Evolutionary conservation across 257 asterid genomes (phyloP), one percentile per base, ranked within the genome.

Genomic region (Jasminum sambac): DNA sequence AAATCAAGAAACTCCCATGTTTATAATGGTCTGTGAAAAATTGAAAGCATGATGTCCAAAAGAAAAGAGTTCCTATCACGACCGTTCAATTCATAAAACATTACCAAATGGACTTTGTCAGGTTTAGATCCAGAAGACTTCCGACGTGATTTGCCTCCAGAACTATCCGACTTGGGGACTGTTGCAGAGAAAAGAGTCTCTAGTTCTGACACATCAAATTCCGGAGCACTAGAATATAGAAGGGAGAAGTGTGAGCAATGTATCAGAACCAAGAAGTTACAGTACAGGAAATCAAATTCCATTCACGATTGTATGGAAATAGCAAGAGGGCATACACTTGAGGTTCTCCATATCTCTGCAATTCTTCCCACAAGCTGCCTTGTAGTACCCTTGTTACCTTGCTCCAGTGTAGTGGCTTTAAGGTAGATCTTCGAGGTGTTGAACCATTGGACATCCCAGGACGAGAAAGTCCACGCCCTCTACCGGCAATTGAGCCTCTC

Each of bases 341-440:
- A 81, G 96, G 87, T 36, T 90, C 99, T 65, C 95, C 98, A 21
- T 78, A 78, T 81, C 90, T 90, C 85, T 91, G 97, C 77, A 95
- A 81, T 82, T 95, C 99, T 68, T 95, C 99, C 99, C 99, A 95
- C 81, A 95, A 85, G 88, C 99, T 95, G 76, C 99, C 99, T 81
- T 95, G 97, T 68, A 95, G 17, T 81, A 87, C 96, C 80, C 97
- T 87, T 16, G 99, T 88, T 75, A 95, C 96, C 85, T 95, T 95
- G 83, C 97, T 95, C 99, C 99, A 92, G 60, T 95, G 98, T 77
- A 95, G 85, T 46, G 99, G 99, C 81, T 95, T 95, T 78, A 95
- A 73, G 63, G 84, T 92, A 63, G 99, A 92, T 83, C 89, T 88
- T 57, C 86, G 86, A 71, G 92, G 83, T 63, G 85, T 90, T 40